A percentile compares a stretch with the other conserved stretches of the same genome.
Conservation (phyloP, 345 rosid species). For the Lepidium sativum region DNA sequence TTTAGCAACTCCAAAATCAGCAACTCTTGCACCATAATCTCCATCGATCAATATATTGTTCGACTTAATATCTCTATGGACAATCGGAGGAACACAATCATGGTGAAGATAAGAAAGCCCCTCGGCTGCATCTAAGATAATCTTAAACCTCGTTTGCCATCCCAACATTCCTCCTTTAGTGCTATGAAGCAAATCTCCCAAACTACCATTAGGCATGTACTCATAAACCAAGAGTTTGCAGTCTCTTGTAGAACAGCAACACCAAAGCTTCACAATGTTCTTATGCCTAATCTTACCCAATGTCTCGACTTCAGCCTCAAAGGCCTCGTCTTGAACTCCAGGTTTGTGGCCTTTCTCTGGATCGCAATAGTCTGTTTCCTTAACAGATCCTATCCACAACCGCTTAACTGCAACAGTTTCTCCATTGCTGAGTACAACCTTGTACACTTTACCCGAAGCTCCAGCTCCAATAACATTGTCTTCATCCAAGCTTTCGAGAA, state of each 20-base stretch:
- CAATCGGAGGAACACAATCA: constrained; percentile 89
- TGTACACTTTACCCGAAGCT: constrained; percentile 89
- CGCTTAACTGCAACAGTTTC: constrained; percentile 91
- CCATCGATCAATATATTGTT: constrained; percentile 88
- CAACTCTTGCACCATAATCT: constrained; percentile 88
- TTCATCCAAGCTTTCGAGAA: constrained; percentile 75
- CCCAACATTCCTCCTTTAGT: constrained; percentile 72
- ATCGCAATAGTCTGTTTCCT: constrained; percentile 39
- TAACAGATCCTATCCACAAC: constrained; percentile 65
- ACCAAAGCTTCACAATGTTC: constrained; percentile 95
- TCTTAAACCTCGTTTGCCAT: constrained; percentile 82
- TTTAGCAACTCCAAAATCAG: constrained; percentile 97
- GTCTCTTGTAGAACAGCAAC: constrained; percentile 82
- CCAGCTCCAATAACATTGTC: constrained; percentile 91
- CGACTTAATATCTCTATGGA: constrained; percentile 94
- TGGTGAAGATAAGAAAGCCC: constrained; percentile 95
- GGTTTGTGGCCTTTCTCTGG: constrained; percentile 52
- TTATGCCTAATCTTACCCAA: constrained; percentile 97
- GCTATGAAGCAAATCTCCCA: constrained; percentile 89
- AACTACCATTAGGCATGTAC: constrained; percentile 93
- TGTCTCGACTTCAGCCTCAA: constrained; percentile 80
- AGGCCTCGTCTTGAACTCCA: constrained; percentile 55
- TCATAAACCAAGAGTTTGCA: constrained; percentile 96
- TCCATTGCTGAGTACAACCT: constrained; percentile 72
- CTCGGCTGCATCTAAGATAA: constrained; percentile 81